Evolutionary conservation across 2,329 filamentous ascomycete species (phyloP), one percentile per base, ranked within the genome.

Genomic region (Ceratocystis alfenasii): DNA sequence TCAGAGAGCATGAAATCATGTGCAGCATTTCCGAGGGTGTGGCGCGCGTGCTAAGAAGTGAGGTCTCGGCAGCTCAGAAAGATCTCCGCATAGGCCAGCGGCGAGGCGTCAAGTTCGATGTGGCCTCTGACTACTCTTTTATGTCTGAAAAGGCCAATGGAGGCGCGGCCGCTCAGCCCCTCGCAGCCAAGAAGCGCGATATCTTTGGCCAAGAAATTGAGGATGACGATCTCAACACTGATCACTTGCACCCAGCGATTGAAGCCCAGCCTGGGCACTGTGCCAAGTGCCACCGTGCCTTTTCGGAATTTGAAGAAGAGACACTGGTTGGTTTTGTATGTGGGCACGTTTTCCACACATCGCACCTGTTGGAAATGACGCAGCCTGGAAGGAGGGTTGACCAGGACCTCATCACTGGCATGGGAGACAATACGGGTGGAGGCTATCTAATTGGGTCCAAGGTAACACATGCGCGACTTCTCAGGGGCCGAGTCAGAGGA

Each of bases 1-100:
- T 99, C 73, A 87, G 93, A 71, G 94, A 99, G 75, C 92, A 96
- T 73, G 94, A 97, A 73, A 89, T 99, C 57, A 94, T 97, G 76
- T 86, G 89, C 73, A 94, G 88, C 71, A 96, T 99, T 73, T 93
- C 88, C 69, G 87, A 88, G 55, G 94, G 94, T 0, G 94, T 95
- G 2, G 92, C 94, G 0, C 84, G 85, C 65, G 92, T 97, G 0
- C 79, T 97, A 53, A 81, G 88, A 63, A 90, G 92, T 66, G 94
- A 99, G 75, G 93, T 99, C 0, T 87, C 87, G 0, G 81, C 83
- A 3, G 90, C 89, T 0, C 95, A 97, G 82, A 87, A 87, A 63
- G 86, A 85, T 3, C 78, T 97, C 22, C 84, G 93, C 0, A 84
- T 80, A 15, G 91, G 93, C 0, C 89, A 95, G 73, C 85, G 87